A percentile compares a stretch with the other conserved stretches of the same genome.
phyloP scores from a whole-genome alignment of 495 filamentous ascomycete species.

The Xylaria cubensis region DNA sequence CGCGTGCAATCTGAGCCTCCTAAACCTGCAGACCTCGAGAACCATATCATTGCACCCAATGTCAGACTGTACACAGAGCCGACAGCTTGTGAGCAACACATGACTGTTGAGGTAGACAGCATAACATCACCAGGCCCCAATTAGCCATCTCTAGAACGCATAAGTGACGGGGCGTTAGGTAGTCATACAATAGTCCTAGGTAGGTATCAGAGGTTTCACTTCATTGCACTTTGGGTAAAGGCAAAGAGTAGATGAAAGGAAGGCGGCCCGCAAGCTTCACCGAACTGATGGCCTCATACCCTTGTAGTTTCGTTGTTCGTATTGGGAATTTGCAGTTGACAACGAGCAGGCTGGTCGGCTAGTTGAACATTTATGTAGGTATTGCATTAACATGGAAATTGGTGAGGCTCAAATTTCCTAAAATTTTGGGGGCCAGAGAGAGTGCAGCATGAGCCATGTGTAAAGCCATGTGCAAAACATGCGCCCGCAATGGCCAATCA shows the following conservation, averaged over 20 bases:
- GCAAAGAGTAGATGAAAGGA: neutral
- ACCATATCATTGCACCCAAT: neutral
- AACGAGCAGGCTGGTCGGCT: neutral
- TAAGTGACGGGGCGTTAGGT: neutral
- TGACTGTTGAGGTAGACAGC: neutral
- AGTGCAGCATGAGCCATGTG: too few relatives aligned
- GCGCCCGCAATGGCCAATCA: too few relatives aligned
- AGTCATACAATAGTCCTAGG: conserved; percentile 2
- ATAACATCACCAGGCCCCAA: neutral
- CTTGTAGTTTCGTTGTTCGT: neutral
- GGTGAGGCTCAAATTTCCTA: neutral
- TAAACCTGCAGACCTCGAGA: neutral
- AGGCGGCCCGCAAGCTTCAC: conserved; percentile 2
- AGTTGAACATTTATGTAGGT: neutral
- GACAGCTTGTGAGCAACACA: neutral
- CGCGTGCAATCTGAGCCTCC: neutral
- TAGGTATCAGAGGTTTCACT: neutral
- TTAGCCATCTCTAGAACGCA: neutral
- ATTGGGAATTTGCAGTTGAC: conserved; percentile 8
- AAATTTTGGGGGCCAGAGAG: too few relatives aligned
- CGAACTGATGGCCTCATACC: neutral
- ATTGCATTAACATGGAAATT: neutral
- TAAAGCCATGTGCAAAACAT: too few relatives aligned
- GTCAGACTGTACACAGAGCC: neutral
- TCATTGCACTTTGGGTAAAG: neutral